Base-by-base conservation (phyloP, 2,329 filamentous ascomycete species). In the Penicillium italicum region DNA sequence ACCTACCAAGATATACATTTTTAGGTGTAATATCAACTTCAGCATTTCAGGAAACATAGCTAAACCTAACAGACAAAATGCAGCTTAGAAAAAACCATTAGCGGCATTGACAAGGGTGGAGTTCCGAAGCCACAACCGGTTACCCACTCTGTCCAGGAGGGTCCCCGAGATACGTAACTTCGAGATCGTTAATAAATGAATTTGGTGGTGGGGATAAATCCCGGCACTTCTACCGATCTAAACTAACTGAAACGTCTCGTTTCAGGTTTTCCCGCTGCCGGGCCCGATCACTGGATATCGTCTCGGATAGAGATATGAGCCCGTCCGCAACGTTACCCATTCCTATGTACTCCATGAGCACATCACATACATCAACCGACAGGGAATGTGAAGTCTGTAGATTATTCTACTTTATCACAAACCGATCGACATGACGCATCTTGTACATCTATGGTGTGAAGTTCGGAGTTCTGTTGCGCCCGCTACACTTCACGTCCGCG, bases 91-190 rank as follows among this genome's bases (percentile, higher is more conserved):
- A 22, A 14, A 46, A 41, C 24, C 22, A 11, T 24, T 26, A 46
- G 11, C 7, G 28, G 18, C 33, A 52, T 43, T 36, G 6, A 41
- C 24, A 10, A 53, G 44, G 53, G 47, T 55, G 53, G 55, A 59
- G 49, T 50, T 31, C 58, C 58, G 58, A 61, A 63, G 55, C 60
- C 60, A 64, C 62, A 60, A 42, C 62, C 63, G 58, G 46, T 22
- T 50, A 52, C 44, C 47, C 52, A 50, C 54, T 49, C 38, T 28
- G 16, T n/a, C 31, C 8, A 46, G 42, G 46, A 36, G 22, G 50
- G 40, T 33, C 18, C 18, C 16, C 20, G 16, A 34, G 22, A 45
- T 55, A 50, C 43, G 48, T 53, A 37, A 47, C 16, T 11, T 41
- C n/a, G 20, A 44, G 26, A 20, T 53, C 26, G 41, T 31, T 38